These are phyloP conservation scores for Neurospora sublineolata DNA, from an alignment of 495 filamentous ascomycete genomes.

Conservation along the genomic window DNA sequence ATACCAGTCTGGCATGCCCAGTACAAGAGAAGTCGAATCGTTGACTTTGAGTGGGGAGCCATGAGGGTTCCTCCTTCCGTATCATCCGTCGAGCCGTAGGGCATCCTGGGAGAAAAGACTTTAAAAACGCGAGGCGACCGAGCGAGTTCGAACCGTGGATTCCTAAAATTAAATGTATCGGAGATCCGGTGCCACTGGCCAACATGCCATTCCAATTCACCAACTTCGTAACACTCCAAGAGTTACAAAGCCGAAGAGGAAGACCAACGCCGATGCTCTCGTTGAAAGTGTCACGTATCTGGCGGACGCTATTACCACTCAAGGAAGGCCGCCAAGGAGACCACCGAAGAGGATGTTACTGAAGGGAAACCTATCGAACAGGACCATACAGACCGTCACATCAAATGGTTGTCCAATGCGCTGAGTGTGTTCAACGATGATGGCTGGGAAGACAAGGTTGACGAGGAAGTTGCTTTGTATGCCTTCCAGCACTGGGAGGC, in stretches of 20 bases:
- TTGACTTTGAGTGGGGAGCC: neutral
- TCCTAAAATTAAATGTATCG: neutral
- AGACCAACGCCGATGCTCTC: neutral
- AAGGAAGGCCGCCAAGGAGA: neutral
- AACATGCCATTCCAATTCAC: neutral
- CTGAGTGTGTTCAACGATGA: neutral
- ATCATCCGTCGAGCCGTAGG: neutral
- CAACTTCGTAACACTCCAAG: neutral
- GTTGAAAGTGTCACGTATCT: neutral
- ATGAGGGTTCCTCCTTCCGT: neutral
- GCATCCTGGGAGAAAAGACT: neutral
- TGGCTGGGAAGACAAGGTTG: neutral
- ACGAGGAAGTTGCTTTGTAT: neutral
- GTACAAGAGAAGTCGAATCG: neutral
- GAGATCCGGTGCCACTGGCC: neutral
- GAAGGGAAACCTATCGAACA: neutral
- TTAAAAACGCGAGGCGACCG: neutral
- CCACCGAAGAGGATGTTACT: neutral
- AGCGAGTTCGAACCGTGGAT: neutral
- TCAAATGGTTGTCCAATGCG: neutral
- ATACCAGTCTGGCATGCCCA: neutral
- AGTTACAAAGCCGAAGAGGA: neutral
- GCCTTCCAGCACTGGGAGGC: neutral
- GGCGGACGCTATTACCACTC: neutral
- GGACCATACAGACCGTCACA: neutral